These are phyloP conservation scores for Salicornia ramosissima DNA, from an alignment of 148 eudicot species.

Conservation along the genomic window DNA sequence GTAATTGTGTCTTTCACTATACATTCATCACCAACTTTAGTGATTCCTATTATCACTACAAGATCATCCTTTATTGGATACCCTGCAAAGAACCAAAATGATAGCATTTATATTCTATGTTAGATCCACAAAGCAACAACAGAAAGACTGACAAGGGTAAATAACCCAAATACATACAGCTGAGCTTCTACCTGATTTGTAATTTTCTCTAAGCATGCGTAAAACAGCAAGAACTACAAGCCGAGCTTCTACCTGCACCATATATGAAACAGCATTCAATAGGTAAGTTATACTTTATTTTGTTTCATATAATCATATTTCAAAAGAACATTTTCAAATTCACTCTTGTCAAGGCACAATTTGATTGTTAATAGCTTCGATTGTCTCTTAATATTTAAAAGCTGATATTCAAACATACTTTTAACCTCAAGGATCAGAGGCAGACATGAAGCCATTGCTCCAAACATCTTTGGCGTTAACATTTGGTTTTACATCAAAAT, in stretches of 20 bases:
- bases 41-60: conserved; percentile 52
- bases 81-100: conserved; percentile 45
- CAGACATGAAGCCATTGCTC: too few species aligned
- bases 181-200: conserved; percentile 68
- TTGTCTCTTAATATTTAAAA: too few species aligned
- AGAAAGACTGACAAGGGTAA: not conserved
- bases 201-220: conserved; percentile 77
- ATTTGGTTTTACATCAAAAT: too few species aligned
- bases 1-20: conserved; percentile 49
- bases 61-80: conserved; percentile 57
- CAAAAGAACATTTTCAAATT: too few species aligned
- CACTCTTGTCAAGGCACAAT: too few species aligned
- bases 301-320: too few species aligned
- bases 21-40: conserved; percentile 23
- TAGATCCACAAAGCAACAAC: not conserved
- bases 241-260: conserved; percentile 79
- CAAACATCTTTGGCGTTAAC: too few species aligned
- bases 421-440: too few species aligned
- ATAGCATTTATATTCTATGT: not conserved
- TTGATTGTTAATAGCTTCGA: too few species aligned
- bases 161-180: too few species aligned
- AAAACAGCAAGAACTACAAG: conserved; percentile 85
- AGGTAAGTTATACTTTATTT: too few species aligned
- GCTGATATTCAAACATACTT: too few species aligned
- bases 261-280: conserved; percentile 1